Evolutionary conservation across 352 stramenopile species (phyloP).

Genomic region (Globisporangium cylindrosporum): DNA sequence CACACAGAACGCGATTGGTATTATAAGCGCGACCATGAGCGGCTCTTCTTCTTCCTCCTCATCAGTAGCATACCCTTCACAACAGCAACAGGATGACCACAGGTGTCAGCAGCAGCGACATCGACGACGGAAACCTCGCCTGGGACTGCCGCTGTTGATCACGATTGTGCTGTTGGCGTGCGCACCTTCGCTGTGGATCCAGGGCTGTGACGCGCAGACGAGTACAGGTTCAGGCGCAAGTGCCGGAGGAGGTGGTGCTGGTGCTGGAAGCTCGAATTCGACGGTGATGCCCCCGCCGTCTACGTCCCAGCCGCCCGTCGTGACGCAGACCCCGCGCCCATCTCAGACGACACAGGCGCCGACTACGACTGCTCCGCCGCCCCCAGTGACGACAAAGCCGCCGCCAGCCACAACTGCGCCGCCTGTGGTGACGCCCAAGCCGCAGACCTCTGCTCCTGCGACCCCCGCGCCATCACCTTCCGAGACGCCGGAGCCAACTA

Average conservation of each 20-base stretch:
- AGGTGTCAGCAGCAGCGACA: not conserved
- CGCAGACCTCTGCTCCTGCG: not conserved
- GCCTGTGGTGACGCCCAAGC: not conserved
- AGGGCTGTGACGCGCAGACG: not conserved
- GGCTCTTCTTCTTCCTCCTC: not conserved
- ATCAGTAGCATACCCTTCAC: not conserved
- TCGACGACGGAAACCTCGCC: not conserved
- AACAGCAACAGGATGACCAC: not conserved
- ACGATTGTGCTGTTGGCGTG: not conserved
- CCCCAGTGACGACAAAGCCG: slow-evolving; percentile 3
- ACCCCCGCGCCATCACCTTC: not conserved
- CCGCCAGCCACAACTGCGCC: slow-evolving; percentile 7
- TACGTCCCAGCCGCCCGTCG: not conserved
- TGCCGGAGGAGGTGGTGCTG: not conserved
- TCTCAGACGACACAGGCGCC: slow-evolving; percentile 4
- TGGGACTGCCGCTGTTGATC: not conserved
- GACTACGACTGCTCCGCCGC: not conserved
- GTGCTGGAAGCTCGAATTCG: not conserved
- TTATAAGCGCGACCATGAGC: not conserved
- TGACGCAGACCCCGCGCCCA: not conserved
- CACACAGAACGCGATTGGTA: not conserved
- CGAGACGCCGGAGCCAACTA: not conserved
- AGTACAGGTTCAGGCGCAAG: slow-evolving; percentile 1
- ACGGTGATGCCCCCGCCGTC: not conserved
- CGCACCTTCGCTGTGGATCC: not conserved